Conservation (phyloP, 352 stramenopile species). For the Phytophthora tubulina region DNA sequence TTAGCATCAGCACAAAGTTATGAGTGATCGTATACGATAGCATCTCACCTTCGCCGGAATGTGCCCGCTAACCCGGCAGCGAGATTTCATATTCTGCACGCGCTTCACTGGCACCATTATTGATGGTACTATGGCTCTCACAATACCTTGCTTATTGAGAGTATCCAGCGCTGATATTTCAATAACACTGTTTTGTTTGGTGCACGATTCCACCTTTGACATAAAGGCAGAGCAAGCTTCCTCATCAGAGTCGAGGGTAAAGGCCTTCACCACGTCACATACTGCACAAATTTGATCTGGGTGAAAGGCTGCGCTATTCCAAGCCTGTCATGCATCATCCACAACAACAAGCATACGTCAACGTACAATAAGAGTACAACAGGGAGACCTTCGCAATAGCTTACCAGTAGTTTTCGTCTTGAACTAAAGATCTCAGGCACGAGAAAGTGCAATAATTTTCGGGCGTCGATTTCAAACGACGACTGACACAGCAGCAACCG, state of each 20-base stretch:
- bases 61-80: constrained; percentile 27
- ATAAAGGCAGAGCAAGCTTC: constrained; percentile 44
- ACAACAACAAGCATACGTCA: constrained; percentile 19
- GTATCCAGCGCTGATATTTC: constrained; percentile 49
- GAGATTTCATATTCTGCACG: constrained; percentile 34
- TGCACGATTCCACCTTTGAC: constrained; percentile 37
- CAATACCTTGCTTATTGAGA: constrained; percentile 53
- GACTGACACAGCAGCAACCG: constrained; percentile 61
- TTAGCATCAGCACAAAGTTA: constrained; percentile 11
- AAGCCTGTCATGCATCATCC: constrained; percentile 48
- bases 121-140: constrained; percentile 35
- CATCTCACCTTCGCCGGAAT: constrained; percentile 39
- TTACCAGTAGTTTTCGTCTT: constrained; percentile 79
- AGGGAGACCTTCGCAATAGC: constrained; percentile 9
- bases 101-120: constrained; percentile 42
- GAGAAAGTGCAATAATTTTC: constrained; percentile 74
- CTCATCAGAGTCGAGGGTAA: constrained; percentile 44
- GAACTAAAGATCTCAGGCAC: constrained; percentile 73
- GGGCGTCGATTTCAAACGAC: constrained; percentile 50
- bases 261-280: constrained; percentile 52
- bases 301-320: constrained; percentile 72
- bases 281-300: constrained; percentile 53
- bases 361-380: neutral
- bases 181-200: constrained; percentile 48
- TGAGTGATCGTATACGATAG: neutral